These are phyloP conservation scores for Hyphopichia fennica DNA, from an alignment of 1,139 yeast species.

Conservation along the genomic window DNA sequence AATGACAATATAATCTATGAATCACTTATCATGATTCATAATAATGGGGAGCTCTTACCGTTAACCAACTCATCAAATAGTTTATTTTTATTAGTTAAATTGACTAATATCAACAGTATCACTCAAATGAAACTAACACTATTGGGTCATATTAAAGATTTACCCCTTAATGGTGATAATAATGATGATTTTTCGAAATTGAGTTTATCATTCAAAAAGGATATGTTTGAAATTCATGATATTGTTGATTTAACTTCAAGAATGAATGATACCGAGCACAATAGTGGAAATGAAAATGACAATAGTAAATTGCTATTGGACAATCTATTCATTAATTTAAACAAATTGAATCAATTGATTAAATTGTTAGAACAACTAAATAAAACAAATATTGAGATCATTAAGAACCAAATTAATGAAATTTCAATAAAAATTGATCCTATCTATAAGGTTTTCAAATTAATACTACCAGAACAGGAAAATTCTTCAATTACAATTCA, in stretches of 20 bases:
- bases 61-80: conserved; percentile 34
- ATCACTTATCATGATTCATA: conserved; percentile 34
- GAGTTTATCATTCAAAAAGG: conserved; percentile 21
- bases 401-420: conserved; percentile 27
- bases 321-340: conserved; percentile 28
- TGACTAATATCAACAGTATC: conserved; percentile 21
- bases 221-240: conserved; percentile 30
- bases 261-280: conserved; percentile 16
- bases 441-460: background rate
- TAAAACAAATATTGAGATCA: conserved; percentile 26
- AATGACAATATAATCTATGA: conserved; percentile 17
- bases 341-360: conserved; percentile 33
- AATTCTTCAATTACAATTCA: conserved; percentile 1
- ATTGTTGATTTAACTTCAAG: conserved; percentile 24
- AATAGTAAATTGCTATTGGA: conserved; percentile 16
- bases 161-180: conserved; percentile 14
- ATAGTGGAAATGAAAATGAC: conserved; percentile 1
- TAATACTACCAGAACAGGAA: conserved; percentile 3
- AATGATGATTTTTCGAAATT: conserved; percentile 17
- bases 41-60: conserved; percentile 35
- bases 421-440: conserved; percentile 30
- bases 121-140: conserved; percentile 28
- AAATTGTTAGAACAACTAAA: conserved; percentile 35
- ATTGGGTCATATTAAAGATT: conserved; percentile 32
- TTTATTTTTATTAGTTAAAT: conserved; percentile 32